Percentiles rank a stretch among this genome's conserved stretches.
phyloP scores from a whole-genome alignment of 139 green algal genomes.

The Diplosphaera chodatii region DNA sequence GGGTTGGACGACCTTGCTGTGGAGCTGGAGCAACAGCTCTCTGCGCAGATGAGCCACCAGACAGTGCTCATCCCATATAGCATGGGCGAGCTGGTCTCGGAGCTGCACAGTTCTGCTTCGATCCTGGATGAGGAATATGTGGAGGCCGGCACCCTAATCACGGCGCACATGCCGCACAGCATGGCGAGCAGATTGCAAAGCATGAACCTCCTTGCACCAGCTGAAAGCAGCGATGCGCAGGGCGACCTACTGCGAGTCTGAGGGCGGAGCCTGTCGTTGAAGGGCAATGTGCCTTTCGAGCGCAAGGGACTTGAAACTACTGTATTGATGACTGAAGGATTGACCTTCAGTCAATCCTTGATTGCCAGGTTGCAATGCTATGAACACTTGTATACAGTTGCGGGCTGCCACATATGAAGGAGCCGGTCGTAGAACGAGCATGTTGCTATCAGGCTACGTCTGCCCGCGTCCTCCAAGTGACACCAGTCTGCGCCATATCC shows the following conservation, averaged over 20 bases:
- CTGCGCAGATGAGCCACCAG: neutral
- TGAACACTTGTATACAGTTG: too few species aligned
- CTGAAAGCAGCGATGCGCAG: neutral
- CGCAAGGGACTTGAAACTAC: too few species aligned
- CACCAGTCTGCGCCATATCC: conserved; percentile 45
- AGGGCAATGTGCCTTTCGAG: too few species aligned
- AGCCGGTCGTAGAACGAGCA: conserved; percentile 44
- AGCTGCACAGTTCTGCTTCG: neutral
- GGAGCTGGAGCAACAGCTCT: neutral
- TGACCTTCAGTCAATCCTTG: too few species aligned
- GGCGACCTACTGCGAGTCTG: neutral
- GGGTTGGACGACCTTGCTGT: neutral
- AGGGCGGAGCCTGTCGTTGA: too few species aligned
- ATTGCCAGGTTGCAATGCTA: too few species aligned
- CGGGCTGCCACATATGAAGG: conserved; percentile 35
- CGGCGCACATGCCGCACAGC: neutral
- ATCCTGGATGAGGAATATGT: neutral
- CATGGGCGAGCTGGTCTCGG: neutral
- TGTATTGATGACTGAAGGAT: too few species aligned
- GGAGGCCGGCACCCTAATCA: neutral
- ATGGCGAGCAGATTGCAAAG: neutral
- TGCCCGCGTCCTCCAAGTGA: neutral
- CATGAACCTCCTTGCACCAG: neutral
- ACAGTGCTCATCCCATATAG: neutral
- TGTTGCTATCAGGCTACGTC: conserved; percentile 17